A percentile compares a stretch with the other conserved stretches of the same genome.
phyloP scores from a whole-genome alignment of 768 basidiomycete species.

The Cubamyces sp. region DNA sequence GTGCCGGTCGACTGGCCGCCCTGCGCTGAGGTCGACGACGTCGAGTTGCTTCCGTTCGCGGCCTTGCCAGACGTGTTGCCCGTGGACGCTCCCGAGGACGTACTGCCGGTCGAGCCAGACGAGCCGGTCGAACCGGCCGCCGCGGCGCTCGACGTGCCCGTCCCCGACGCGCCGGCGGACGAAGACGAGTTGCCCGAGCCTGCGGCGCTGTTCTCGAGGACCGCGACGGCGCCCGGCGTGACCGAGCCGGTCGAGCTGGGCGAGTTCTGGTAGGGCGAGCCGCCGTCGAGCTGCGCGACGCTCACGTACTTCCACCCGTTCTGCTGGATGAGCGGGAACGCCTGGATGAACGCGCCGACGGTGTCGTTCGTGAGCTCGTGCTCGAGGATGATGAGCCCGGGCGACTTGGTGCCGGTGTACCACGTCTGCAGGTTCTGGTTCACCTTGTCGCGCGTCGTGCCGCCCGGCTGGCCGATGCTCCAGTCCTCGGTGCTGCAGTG shows the following conservation, averaged over 20 bases:
- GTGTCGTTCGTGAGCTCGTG: conserved; percentile 73
- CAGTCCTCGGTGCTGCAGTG: conserved; percentile 71
- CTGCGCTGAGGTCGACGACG: background rate
- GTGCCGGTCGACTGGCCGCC: background rate
- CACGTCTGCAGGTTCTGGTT: conserved; percentile 55
- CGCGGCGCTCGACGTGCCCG: background rate
- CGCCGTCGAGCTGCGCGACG: conserved; percentile 44
- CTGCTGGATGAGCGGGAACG: conserved; percentile 62
- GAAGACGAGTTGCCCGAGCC: background rate
- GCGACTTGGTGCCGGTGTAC: conserved; percentile 67
- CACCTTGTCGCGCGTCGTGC: conserved; percentile 53
- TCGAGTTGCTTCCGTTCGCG: background rate
- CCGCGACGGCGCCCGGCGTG: conserved; percentile 6
- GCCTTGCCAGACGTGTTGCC: background rate
- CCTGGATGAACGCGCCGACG: conserved; percentile 67
- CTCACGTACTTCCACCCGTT: conserved; percentile 76
- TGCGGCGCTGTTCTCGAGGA: background rate
- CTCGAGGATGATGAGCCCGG: conserved; percentile 83
- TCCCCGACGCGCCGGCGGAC: background rate
- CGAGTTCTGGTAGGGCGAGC: conserved; percentile 29
- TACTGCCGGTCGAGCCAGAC: background rate
- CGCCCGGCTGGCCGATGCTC: conserved; percentile 51
- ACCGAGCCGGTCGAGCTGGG: conserved; percentile 17
- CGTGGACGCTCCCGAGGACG: background rate
- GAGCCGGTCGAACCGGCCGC: background rate